Evolutionary conservation across 2,329 filamentous ascomycete genomes (phyloP).

Genomic region (Mycosphaerella sp.): DNA sequence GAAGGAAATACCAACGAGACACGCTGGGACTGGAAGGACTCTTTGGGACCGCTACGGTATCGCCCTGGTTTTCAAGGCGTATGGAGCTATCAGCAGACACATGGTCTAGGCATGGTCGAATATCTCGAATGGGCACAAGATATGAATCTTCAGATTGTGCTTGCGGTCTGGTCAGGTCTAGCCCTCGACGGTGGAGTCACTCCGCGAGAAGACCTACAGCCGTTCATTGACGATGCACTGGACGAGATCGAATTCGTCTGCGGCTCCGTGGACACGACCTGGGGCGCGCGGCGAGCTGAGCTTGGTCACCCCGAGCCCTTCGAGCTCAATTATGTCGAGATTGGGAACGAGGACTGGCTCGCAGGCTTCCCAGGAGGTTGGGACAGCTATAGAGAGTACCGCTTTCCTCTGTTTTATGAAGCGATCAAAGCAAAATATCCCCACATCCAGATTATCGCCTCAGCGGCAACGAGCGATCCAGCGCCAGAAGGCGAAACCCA

Average conservation of each 20-base stretch:
- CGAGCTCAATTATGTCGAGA: conserved; percentile 50
- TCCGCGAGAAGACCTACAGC: conserved; percentile 43
- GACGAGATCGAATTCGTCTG: conserved; percentile 59
- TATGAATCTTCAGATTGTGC: conserved; percentile 40
- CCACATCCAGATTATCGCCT: conserved; percentile 52
- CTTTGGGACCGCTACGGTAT: conserved; percentile 48
- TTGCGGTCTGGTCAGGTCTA: conserved; percentile 55
- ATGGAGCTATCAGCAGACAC: conserved; percentile 57
- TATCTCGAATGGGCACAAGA: conserved; percentile 55
- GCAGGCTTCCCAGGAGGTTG: conserved; percentile 35
- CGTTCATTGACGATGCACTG: conserved; percentile 52
- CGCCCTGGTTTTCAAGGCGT: conserved; percentile 50
- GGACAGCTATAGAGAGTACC: conserved; percentile 39
- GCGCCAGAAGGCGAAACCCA: conserved; percentile 11
- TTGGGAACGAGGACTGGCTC: conserved; percentile 64
- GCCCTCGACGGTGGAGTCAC: conserved; percentile 48
- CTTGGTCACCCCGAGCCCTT: conserved; percentile 59
- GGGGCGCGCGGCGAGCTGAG: conserved; percentile 53
- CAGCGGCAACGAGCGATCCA: conserved; percentile 18
- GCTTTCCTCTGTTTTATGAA: conserved; percentile 55
- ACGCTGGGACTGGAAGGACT: conserved; percentile 47
- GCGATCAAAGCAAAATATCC: conserved; percentile 54
- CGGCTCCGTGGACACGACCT: conserved; percentile 49
- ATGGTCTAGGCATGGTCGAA: conserved; percentile 57
- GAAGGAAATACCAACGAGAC: conserved; percentile 37